phyloP scores from a whole-genome alignment of 2,329 filamentous ascomycete genomes.

The Colletotrichum australisinense region DNA sequence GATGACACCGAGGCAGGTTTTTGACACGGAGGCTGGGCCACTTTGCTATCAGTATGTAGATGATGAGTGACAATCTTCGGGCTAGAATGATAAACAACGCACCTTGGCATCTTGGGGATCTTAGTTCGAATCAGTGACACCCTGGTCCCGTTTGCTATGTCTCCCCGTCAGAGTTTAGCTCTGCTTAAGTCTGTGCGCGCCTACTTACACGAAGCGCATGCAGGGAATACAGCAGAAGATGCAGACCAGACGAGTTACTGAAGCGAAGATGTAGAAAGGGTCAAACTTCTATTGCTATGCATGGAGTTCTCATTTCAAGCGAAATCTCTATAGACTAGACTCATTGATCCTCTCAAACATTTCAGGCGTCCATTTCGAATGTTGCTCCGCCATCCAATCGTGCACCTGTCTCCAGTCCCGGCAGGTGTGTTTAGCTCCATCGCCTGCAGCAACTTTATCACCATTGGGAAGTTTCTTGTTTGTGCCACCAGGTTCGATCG shows the following conservation, averaged over 20 bases:
- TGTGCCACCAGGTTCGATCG: background rate
- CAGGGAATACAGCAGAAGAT: background rate
- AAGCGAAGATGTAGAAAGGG: background rate
- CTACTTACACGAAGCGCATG: background rate
- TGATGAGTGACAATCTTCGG: background rate
- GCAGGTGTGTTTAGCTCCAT: constrained; percentile 9
- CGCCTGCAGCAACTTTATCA: background rate
- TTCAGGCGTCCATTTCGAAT: background rate
- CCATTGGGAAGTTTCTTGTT: background rate
- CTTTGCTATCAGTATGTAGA: background rate
- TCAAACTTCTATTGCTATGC: background rate
- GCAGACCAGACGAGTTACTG: background rate
- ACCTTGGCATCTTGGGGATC: background rate
- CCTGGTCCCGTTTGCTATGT: too few species aligned
- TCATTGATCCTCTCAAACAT: background rate
- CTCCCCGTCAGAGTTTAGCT: too few species aligned
- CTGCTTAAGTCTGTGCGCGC: background rate
- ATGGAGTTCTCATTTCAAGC: background rate
- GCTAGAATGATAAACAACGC: background rate
- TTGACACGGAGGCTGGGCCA: background rate
- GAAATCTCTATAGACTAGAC: background rate
- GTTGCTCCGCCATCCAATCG: constrained; percentile 8
- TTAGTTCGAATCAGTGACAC: background rate
- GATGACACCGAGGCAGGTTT: background rate
- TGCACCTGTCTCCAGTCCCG: constrained; percentile 16